Conservation (phyloP, 352 stramenopile species). For the Globisporangium lucens region DNA sequence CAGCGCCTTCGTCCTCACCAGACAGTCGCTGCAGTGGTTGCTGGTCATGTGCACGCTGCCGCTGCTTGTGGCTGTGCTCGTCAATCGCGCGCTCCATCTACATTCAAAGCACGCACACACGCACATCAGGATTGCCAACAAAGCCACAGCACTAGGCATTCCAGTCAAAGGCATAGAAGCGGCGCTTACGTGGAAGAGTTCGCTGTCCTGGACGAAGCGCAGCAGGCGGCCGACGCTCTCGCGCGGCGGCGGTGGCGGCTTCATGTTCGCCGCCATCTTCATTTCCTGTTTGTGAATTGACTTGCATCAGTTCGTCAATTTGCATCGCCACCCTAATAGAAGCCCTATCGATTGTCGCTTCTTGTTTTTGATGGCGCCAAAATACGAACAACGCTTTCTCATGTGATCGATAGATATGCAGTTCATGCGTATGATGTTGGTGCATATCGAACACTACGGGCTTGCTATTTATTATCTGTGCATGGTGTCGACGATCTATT, state of each 20-base stretch:
- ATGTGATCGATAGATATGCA: background rate
- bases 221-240: constrained; percentile 38
- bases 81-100: constrained; percentile 45
- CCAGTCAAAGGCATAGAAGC: background rate
- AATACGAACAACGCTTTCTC: background rate
- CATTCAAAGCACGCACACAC: background rate
- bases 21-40: constrained; percentile 20
- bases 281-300: background rate
- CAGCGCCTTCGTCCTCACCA: background rate
- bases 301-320: background rate
- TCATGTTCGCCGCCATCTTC: constrained; percentile 2
- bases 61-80: constrained; percentile 7
- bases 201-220: constrained; percentile 33
- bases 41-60: background rate
- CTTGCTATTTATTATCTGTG: background rate
- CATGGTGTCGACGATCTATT: constrained; percentile 30
- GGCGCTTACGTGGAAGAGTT: constrained; percentile 40
- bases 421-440: background rate
- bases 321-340: constrained; percentile 2
- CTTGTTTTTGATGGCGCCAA: background rate
- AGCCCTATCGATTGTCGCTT: background rate
- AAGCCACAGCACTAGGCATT: background rate
- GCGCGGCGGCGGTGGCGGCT: constrained; percentile 16
- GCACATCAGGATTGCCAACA: background rate
- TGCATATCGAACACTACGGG: background rate